Percentiles rank a stretch among this genome's conserved stretches.
phyloP scores from a whole-genome alignment of 352 stramenopile species.

The Phytopythium cucurbitacearum region DNA sequence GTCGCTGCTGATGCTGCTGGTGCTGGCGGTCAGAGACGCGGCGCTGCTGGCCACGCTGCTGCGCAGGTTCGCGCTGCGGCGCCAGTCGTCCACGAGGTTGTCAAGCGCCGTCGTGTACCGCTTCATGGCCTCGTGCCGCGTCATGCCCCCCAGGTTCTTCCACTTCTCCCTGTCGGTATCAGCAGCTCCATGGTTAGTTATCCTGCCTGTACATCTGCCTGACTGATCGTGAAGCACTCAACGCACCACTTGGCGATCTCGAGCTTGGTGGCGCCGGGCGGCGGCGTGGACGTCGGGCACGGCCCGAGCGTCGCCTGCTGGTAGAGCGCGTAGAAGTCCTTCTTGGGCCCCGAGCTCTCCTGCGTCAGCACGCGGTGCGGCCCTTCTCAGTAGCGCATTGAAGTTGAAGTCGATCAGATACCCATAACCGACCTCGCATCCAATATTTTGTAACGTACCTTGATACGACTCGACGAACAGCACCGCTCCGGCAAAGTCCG shows the following conservation, averaged over 20 bases:
- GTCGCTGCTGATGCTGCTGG: slow-evolving; percentile 6
- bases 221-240: neutral
- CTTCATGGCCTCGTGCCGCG: slow-evolving; percentile 74
- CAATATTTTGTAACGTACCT: slow-evolving; percentile 9
- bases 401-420: neutral
- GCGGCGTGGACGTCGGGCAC: slow-evolving; percentile 32
- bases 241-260: slow-evolving; percentile 52
- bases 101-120: slow-evolving; percentile 70
- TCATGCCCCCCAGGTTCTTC: slow-evolving; percentile 59
- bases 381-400: slow-evolving; percentile 11
- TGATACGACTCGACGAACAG: slow-evolving; percentile 83
- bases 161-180: slow-evolving; percentile 56
- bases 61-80: slow-evolving; percentile 46
- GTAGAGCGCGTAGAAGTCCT: slow-evolving; percentile 78
- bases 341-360: slow-evolving; percentile 66
- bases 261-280: slow-evolving; percentile 36
- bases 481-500: slow-evolving; percentile 66
- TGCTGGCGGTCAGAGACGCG: slow-evolving; percentile 6
- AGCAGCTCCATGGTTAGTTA: too few species aligned
- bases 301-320: slow-evolving; percentile 67
- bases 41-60: slow-evolving; percentile 11
- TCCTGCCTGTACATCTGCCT: neutral
- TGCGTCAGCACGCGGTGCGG: slow-evolving; percentile 75
- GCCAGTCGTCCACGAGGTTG: slow-evolving; percentile 80
- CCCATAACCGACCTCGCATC: slow-evolving; percentile 2